A percentile compares a stretch with the other conserved stretches of the same genome.
These are phyloP conservation scores for Heimioporus sp. DNA, from an alignment of 768 basidiomycete species.

Conservation along the genomic window DNA sequence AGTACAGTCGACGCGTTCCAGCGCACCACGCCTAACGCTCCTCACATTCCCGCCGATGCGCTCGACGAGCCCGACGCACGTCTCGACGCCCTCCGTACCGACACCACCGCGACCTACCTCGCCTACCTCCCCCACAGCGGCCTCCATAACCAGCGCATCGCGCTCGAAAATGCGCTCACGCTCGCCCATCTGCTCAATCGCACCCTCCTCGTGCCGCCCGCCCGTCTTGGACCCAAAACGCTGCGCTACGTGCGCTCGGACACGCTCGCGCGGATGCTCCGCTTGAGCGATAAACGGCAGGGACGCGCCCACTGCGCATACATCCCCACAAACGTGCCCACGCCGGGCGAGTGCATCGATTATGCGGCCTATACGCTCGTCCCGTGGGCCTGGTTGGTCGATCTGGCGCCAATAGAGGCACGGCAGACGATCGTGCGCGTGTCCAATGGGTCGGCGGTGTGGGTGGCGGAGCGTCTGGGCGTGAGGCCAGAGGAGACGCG, in stretches of 20 bases:
- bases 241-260: slow-evolving; percentile 59
- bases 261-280: slow-evolving; percentile 43
- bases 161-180: slow-evolving; percentile 81
- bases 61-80: slow-evolving; percentile 23
- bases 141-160: slow-evolving; percentile 84
- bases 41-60: slow-evolving; percentile 27
- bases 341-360: slow-evolving; percentile 56
- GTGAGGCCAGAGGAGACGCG: slow-evolving; percentile 41
- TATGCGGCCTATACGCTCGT: slow-evolving; percentile 61
- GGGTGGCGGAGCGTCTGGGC: slow-evolving; percentile 16
- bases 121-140: slow-evolving; percentile 83
- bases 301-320: slow-evolving; percentile 51
- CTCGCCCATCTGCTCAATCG: slow-evolving; percentile 68
- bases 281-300: slow-evolving; percentile 45
- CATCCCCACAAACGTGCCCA: slow-evolving; percentile 32
- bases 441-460: slow-evolving; percentile 46
- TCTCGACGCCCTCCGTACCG: slow-evolving; percentile 7
- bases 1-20: slow-evolving; percentile 17
- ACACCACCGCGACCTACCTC: slow-evolving; percentile 47
- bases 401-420: slow-evolving; percentile 41
- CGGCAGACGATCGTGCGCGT: slow-evolving; percentile 46
- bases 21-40: slow-evolving; percentile 7
- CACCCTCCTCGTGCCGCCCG: slow-evolving; percentile 76
- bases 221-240: slow-evolving; percentile 60
- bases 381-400: slow-evolving; percentile 70